Evolutionary conservation across 2,329 filamentous ascomycete genomes (phyloP), one percentile per base, ranked within the genome.

Genomic region (Botryosphaeria dothidea): DNA sequence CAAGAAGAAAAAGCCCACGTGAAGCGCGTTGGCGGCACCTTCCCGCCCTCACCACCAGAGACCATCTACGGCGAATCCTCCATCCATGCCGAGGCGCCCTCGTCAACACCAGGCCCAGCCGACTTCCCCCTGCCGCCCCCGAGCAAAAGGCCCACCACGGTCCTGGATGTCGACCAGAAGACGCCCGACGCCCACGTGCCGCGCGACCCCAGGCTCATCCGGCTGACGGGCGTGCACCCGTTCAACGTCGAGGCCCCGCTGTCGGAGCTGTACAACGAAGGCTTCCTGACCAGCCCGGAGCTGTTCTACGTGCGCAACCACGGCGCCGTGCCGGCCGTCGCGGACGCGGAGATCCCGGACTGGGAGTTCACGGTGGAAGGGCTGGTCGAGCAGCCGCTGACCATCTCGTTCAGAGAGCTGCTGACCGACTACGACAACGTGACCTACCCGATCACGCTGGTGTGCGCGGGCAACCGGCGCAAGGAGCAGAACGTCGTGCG

Each of bases 301-400:
- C 82, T 97, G 1, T 95, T 96, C 78, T 97, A 96, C 75, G 93
- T 97, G 8, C 84, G 93, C 38, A 97, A 97, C 72, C 93, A 97
- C 80, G 93, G 93, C 15, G 81, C 88, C 0, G 93, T 97, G 7
- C 93, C 93, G 0, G 81, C 86, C 64, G 91, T 95, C 19, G 82
- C 84, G 8, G 91, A 96, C 68, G 81, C 86, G 25, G 87, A 91
- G 3, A 87, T 92, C 65, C 84, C 88, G 46, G 85, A 90, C 70
- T 97, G 93, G 93, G 86, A 92, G 64, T 90, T 97, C 65, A 88
- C 87, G 0, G 84, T 97, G 27, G 92, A 96, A 78, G 93, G 84
- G n/a, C 80, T 97, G 67, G 93, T 97, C 3, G 87, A 92, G 65
- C 87, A 88, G 2, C 92, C 93, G 0, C 78, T 96, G 36, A 89